Percentiles rank a stretch among this genome's conserved stretches.
phyloP scores from a whole-genome alignment of 169 alveolate species.

The Plasmodium chabaudi region DNA sequence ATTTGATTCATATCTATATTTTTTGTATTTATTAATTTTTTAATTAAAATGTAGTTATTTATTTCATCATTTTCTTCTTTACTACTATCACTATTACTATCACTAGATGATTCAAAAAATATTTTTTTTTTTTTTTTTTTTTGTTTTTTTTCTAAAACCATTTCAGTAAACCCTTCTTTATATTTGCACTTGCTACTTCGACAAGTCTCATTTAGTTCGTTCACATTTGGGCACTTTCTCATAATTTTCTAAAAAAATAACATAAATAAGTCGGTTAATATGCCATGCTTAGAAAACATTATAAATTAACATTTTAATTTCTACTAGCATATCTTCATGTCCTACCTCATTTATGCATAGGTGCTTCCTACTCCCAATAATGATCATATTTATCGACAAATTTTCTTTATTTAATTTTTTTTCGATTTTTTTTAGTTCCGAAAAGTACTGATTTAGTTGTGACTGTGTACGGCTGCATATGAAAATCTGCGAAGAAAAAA shows the following conservation, averaged over 20 bases:
- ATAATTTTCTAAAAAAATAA: slow-evolving; percentile 5
- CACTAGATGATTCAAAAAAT: slow-evolving; percentile 17
- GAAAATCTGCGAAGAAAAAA: slow-evolving; percentile 56
- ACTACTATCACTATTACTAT: slow-evolving; percentile 9
- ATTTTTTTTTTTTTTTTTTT: slow-evolving; percentile 24
- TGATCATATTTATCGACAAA: slow-evolving; percentile 30
- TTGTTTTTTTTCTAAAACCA: slow-evolving; percentile 1
- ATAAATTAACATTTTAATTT: not conserved
- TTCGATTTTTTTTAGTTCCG: slow-evolving; percentile 74
- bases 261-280: not conserved
- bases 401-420: slow-evolving; percentile 11
- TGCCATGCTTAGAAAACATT: not conserved
- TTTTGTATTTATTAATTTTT: slow-evolving; percentile 37
- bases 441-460: slow-evolving; percentile 80
- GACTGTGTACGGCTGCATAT: slow-evolving; percentile 83
- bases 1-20: slow-evolving; percentile 33
- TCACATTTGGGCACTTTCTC: slow-evolving; percentile 1
- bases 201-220: slow-evolving; percentile 47
- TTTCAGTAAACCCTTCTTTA: slow-evolving; percentile 31
- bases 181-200: slow-evolving; percentile 34
- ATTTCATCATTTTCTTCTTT: not conserved
- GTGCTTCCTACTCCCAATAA: slow-evolving; percentile 63
- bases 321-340: not conserved
- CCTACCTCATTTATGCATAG: slow-evolving; percentile 47
- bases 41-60: slow-evolving; percentile 26